Evolutionary conservation across 1,139 yeast species (phyloP), one percentile per base, ranked within the genome.

Genomic region (Pneumocystis jirovecii): DNA sequence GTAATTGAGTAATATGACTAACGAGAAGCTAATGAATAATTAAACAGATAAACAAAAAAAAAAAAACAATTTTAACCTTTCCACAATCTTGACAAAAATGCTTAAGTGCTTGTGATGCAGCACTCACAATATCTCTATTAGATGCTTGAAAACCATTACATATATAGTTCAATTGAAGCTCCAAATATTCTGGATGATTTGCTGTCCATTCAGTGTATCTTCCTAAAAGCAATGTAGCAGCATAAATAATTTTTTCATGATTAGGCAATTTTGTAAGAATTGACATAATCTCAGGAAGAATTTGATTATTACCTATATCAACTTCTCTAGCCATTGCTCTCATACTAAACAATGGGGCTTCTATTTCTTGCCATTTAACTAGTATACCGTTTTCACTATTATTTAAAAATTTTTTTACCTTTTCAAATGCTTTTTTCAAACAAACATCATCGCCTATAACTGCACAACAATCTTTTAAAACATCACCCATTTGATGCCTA

Each of bases 401-500:
- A 60, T 75, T 74, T 68, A 83, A 74, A 31, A 78, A 73, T 3
- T 73, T 69, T 70, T 81, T 81, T 64, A 86, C 78, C 70, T 79
- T 80, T 63, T 76, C 77, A 72, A 84, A 85, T 29, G 91, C 89
- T 64, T 84, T 81, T 61, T 77, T 76, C 45, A 95, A 78, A 0
- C 96, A 90, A 60, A 76, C 78, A 4, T 83, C 77, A 1, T 95
- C 81, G 0, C 97, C 97, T 60, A 89, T 85, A 1, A 93, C 91
- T 1, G 89, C 87, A 71, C 97, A 89, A 76, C 97, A 90, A 74
- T 91, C 96, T 73, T 93, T 95, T 69, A 95, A 78, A 15, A 93
- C 96, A 74, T 93, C 97, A 40, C 97, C 97, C 88, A 93, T 89
- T 68, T 90, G 96, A 75, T 93, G 95, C 72, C 99, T 81, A 76